Conservation (phyloP, 805 yeast genomes). For the Blastobotrys parvus region DNA sequence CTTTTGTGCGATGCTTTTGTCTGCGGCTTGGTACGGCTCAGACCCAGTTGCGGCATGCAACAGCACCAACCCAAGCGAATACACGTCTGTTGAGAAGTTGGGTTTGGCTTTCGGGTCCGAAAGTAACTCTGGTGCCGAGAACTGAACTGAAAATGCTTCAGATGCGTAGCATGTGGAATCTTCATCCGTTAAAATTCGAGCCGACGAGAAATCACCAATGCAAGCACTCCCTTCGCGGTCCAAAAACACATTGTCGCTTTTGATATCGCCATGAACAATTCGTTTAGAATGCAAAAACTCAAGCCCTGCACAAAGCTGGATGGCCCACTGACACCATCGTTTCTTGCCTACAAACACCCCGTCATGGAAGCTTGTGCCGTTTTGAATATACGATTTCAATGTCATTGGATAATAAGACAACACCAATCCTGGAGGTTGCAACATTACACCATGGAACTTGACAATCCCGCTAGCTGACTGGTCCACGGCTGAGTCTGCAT, state of each 20-base stretch:
- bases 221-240: constrained; percentile 26
- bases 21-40: constrained; percentile 33
- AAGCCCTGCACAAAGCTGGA: constrained; percentile 19
- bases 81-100: constrained; percentile 35
- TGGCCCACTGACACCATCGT: constrained; percentile 22
- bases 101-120: constrained; percentile 22
- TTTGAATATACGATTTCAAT: constrained; percentile 6
- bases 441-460: constrained; percentile 9
- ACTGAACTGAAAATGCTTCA: constrained; percentile 32
- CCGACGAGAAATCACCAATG: constrained; percentile 43
- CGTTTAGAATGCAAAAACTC: constrained; percentile 17
- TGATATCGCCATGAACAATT: constrained; percentile 41
- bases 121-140: constrained; percentile 41
- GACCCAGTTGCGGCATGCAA: constrained; percentile 39
- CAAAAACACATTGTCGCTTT: constrained; percentile 38
- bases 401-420: constrained; percentile 15
- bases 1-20: constrained; percentile 26
- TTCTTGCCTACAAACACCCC: constrained; percentile 15
- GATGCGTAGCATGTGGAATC: constrained; percentile 25
- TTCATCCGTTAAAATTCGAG: constrained; percentile 19
- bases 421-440: constrained; percentile 12
- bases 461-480: constrained; percentile 10
- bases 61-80: constrained; percentile 39
- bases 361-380: not conserved
- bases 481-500: not conserved